These are phyloP conservation scores for Astragalus membranaceus DNA, from an alignment of 306 rosid species.

Conservation along the genomic window DNA sequence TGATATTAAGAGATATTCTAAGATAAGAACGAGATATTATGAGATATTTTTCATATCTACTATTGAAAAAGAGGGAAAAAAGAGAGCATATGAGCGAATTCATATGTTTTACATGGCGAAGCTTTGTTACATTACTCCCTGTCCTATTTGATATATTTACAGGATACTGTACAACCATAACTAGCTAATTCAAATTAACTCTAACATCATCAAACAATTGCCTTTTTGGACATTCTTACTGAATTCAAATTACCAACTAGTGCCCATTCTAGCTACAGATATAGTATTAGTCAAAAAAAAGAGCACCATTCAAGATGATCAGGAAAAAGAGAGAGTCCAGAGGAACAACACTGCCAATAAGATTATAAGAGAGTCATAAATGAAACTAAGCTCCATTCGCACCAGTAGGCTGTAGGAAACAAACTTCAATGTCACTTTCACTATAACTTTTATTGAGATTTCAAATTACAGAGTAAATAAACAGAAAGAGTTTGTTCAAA, in stretches of 20 bases:
- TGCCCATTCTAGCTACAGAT: slow-evolving; percentile 9
- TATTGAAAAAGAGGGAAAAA: background rate
- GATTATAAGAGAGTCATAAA: slow-evolving; percentile 41
- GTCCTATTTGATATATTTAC: background rate
- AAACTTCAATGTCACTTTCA: too few relatives aligned
- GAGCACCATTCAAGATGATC: slow-evolving; percentile 6
- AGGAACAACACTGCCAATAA: slow-evolving; percentile 33
- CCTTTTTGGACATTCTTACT: background rate
- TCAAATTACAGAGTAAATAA: too few relatives aligned
- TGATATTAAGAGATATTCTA: too few relatives aligned
- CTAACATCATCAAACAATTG: background rate
- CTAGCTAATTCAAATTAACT: background rate
- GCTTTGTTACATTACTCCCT: background rate
- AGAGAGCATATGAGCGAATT: background rate
- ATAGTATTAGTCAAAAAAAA: background rate
- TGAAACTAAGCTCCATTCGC: slow-evolving; percentile 30
- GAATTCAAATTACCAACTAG: slow-evolving; percentile 6
- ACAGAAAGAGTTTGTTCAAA: too few relatives aligned
- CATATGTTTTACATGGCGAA: background rate
- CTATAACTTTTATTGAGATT: too few relatives aligned
- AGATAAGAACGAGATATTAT: too few relatives aligned
- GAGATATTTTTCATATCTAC: background rate
- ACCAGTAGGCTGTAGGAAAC: too few relatives aligned
- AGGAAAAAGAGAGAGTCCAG: slow-evolving; percentile 25
- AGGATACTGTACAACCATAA: background rate